phyloP scores from a whole-genome alignment of 352 stramenopile genomes.

The Phytophthora europaea region DNA sequence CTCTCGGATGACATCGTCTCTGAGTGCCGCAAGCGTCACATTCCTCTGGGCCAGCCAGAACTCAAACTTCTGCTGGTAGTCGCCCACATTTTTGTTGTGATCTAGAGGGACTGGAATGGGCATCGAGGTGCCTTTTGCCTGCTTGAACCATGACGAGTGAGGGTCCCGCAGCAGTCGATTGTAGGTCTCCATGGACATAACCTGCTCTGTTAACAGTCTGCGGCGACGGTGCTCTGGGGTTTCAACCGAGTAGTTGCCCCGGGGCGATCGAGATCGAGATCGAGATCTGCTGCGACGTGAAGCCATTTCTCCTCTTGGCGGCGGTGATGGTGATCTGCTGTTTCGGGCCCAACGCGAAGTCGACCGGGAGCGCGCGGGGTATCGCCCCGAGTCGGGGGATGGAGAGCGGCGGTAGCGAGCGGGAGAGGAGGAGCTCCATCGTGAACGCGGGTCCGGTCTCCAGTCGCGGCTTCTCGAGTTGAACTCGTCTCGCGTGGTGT shows the following conservation, averaged over 20 bases:
- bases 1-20: conserved; percentile 19
- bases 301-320: conserved; percentile 8
- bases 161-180: conserved; percentile 12
- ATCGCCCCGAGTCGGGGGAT: background rate
- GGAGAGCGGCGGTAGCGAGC: conserved; percentile 9
- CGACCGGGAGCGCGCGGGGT: conserved; percentile 17
- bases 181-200: conserved; percentile 30
- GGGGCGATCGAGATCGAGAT: conserved; percentile 22
- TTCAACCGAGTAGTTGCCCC: conserved; percentile 15
- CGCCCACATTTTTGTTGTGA: conserved; percentile 7
- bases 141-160: conserved; percentile 19
- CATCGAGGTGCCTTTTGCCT: background rate
- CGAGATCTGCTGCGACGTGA: conserved; percentile 20
- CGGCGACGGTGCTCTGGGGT: conserved; percentile 8
- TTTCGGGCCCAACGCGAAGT: conserved; percentile 9
- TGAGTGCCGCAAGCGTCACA: conserved; percentile 20
- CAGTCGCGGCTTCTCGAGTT: conserved; percentile 1
- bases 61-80: conserved; percentile 42
- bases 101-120: conserved; percentile 31
- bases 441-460: background rate
- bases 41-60: conserved; percentile 36
- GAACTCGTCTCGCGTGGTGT: conserved; percentile 7
- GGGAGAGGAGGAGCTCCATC: conserved; percentile 7
- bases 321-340: conserved; percentile 23
- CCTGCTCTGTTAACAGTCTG: conserved; percentile 23